Percentiles rank a stretch among this genome's conserved stretches.
These are phyloP conservation scores for Talaromyces sp. DNA, from an alignment of 2,329 filamentous ascomycete species.

Conservation along the genomic window DNA sequence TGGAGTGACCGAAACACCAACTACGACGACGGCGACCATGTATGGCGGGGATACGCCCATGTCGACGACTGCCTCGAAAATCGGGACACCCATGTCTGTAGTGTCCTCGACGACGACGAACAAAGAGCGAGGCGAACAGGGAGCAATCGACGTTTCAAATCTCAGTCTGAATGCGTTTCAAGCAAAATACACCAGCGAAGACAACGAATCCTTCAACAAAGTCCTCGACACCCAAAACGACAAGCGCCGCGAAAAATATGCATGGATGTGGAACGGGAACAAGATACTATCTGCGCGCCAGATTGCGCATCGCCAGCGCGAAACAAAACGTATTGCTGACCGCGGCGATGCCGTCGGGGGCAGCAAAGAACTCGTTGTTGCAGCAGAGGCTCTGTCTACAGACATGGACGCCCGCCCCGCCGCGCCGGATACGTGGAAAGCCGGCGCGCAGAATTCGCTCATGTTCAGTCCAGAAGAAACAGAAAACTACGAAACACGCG, in stretches of 20 bases:
- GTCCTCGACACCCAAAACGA: slow-evolving; percentile 87
- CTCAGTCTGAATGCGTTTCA: slow-evolving; percentile 85
- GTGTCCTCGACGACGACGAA: slow-evolving; percentile 31
- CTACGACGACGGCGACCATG: slow-evolving; percentile 25
- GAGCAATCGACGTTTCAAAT: slow-evolving; percentile 59
- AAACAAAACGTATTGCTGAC: slow-evolving; percentile 67
- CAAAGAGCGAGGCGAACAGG: slow-evolving; percentile 27
- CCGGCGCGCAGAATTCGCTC: slow-evolving; percentile 70
- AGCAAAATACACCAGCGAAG: slow-evolving; percentile 90
- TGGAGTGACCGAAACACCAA: slow-evolving; percentile 10
- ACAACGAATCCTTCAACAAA: slow-evolving; percentile 95
- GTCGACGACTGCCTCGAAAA: slow-evolving; percentile 39
- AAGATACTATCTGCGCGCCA: slow-evolving; percentile 65
- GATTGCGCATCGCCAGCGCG: slow-evolving; percentile 49
- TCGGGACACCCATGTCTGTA: slow-evolving; percentile 5
- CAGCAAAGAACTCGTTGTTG: slow-evolving; percentile 48
- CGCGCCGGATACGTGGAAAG: slow-evolving; percentile 70
- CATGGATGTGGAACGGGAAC: slow-evolving; percentile 85
- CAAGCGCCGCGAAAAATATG: slow-evolving; percentile 76
- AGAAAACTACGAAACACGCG: slow-evolving; percentile 54
- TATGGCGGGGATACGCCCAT: slow-evolving; percentile 66
- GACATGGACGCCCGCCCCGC: slow-evolving; percentile 68
- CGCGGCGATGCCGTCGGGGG: slow-evolving; percentile 57
- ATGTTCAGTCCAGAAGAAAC: slow-evolving; percentile 66
- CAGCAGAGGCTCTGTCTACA: slow-evolving; percentile 46